Base-by-base conservation (phyloP, 73 alveolate genomes). In the Tetrahymena elliotti region DNA sequence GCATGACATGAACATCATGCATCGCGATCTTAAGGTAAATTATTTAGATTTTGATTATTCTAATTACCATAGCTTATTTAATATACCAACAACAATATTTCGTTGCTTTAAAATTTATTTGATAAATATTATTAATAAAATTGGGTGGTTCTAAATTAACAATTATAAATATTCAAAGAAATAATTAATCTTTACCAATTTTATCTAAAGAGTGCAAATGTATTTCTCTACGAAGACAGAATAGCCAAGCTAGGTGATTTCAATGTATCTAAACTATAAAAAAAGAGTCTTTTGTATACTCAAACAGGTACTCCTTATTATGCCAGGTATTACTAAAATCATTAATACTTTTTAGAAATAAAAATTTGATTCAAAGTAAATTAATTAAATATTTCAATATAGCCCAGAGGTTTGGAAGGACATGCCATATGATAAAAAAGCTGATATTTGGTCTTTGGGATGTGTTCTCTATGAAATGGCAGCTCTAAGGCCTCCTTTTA, bases 221-320 rank as follows among this genome's bases (percentile, higher is more conserved):
- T 98, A 4, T 98, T 98, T 84, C 93, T 98, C 94, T 93, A 97
- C 96, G 93, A 94, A 96, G 98, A 97, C 93, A 94, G 98, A 84
- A 95, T 98, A 38, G 99, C 98, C 16, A 98, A 98, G 97, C 94
- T 98, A 22, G 99, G 99, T 34, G 99, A 98, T 97, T 95, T 98
- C 96, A 98, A 98, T 95, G 99, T 98, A 6, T 98, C 99, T 33
- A 98, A 98, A 93, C 97, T 98, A 7, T 97, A 98, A 16, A 96
- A 98, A 36, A 97, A 97, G 93, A 98, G 98, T 13, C 96, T 98
- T 16, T 96, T 96, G 52, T 98, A 98, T 92, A 98, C 99, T 1
- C 97, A 98, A 95, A 98, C 99, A 15, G 99, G 99, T 2, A 98
- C 99, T 12, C 99, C 99, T 16, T 98, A 98, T 94, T 98, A 98